phyloP scores from a whole-genome alignment of 1,284 basidiomycete species.

The Stygiomarasmius scandens region DNA sequence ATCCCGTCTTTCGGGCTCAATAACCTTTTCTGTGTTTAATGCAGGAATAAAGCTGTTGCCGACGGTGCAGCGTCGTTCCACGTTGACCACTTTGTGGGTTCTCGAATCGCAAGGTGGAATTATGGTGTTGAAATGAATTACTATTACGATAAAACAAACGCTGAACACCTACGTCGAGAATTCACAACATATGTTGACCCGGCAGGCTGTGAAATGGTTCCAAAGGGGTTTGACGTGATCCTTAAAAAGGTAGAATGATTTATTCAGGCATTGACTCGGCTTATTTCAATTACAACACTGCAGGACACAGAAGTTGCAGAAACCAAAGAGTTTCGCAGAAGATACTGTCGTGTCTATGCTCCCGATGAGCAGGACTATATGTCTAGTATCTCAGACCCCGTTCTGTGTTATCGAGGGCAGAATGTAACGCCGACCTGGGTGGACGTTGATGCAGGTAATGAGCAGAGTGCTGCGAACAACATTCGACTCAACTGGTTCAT shows the following conservation, averaged over 20 bases:
- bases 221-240: conserved; percentile 31
- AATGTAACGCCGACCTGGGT: background rate
- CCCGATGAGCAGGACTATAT: no score
- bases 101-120: conserved; percentile 44
- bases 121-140: conserved; percentile 41
- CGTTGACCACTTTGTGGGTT: conserved; percentile 50
- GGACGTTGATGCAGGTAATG: background rate
- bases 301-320: no score
- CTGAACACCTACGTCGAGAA: conserved; percentile 36
- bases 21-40: no score
- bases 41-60: conserved; percentile 58
- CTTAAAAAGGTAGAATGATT: conserved; percentile 26
- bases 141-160: conserved; percentile 30
- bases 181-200: conserved; percentile 20
- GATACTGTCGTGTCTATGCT: no score
- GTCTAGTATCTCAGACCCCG: no score
- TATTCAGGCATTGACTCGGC: no score
- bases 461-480: no score
- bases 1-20: no score
- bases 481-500: no score
- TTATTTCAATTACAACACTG: no score
- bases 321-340: no score
- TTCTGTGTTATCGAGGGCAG: background rate
- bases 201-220: conserved; percentile 26
- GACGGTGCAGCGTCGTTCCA: conserved; percentile 57